Base-by-base conservation (phyloP, 2,329 filamentous ascomycete genomes). In the Cladosporium sp. region DNA sequence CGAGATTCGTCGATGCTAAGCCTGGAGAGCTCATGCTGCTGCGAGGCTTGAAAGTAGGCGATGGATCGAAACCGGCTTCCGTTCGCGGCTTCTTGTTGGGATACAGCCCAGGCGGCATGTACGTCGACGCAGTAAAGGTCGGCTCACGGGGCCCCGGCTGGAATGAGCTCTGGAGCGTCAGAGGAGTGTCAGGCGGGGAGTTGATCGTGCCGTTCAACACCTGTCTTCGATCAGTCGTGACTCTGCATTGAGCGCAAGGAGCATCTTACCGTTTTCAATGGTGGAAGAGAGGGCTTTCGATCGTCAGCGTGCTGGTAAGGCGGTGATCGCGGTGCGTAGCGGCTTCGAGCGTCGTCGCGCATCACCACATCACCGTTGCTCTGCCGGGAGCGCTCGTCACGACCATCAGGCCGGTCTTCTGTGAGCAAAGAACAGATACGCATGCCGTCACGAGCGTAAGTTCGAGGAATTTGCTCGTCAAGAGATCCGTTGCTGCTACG, bases 61-160 rank as follows among this genome's bases (percentile, higher is more conserved):
- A 46, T 11, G 38, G 44, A 10, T 43, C 35, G 33, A 46, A 45
- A 14, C 52, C 34, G 18, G 16, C 13, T 19, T 61, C 62, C 4
- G 60, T 67, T 28, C 64, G 56, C 31, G 59, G 59, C 53, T 66
- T 68, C 59, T 69, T 68, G 58, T 66, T 66, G 3, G 66, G 66
- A 50, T 69, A 68, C 1, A 69, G 56, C 16, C 64, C 58, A 11
- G 62, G 59, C 11, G 66, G 66, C 51, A 66, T 68, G 61, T 65
- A 67, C 2, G 63, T 66, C 11, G 58, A 57, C 10, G 61, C 57
- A 16, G 59, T 61, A 54, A 63, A 64, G 1, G 58, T 55, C 4
- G 66, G 65, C 57, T 69, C 66, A 33, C 62, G 58, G 9, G 66
- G 65, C 11, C 56, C 58, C 14, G 60, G 60, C 42, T 67, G 66